These are phyloP conservation scores for Moricandia arvensis DNA, from an alignment of 345 rosid genomes.

Conservation along the genomic window DNA sequence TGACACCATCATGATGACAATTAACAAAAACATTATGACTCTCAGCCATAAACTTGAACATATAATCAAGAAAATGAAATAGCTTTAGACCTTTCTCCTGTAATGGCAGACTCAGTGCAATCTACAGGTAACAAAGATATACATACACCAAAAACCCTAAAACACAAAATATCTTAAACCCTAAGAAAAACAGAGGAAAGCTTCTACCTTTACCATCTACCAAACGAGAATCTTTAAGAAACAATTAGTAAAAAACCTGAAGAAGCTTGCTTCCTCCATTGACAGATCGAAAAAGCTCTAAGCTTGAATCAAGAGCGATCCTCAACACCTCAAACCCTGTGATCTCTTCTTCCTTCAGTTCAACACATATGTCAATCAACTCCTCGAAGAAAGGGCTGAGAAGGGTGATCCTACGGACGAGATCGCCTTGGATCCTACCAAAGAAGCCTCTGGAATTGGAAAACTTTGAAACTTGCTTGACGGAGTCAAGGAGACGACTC, in stretches of 20 bases:
- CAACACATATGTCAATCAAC: conserved; percentile 50
- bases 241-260: conserved; percentile 48
- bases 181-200: conserved; percentile 14
- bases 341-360: conserved; percentile 43
- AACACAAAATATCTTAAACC: conserved; percentile 26
- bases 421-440: conserved; percentile 72
- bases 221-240: conserved; percentile 1
- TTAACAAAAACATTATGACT: not conserved
- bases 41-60: not conserved
- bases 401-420: conserved; percentile 87
- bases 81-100: not conserved
- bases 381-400: conserved; percentile 95
- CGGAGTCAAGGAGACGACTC: conserved; percentile 50
- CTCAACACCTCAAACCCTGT: conserved; percentile 53
- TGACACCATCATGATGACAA: not conserved
- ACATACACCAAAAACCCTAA: conserved; percentile 26
- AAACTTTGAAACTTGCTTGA: conserved; percentile 66
- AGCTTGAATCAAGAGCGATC: conserved; percentile 60
- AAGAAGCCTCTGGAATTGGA: conserved; percentile 56
- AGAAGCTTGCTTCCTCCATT: conserved; percentile 76
- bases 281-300: conserved; percentile 56
- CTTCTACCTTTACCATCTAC: conserved; percentile 17
- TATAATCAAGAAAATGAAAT: not conserved
- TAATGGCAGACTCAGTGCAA: not conserved
- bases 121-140: too few relatives aligned